Base-by-base conservation (phyloP, 257 asterid species). In the Voacanga thouarsii region DNA sequence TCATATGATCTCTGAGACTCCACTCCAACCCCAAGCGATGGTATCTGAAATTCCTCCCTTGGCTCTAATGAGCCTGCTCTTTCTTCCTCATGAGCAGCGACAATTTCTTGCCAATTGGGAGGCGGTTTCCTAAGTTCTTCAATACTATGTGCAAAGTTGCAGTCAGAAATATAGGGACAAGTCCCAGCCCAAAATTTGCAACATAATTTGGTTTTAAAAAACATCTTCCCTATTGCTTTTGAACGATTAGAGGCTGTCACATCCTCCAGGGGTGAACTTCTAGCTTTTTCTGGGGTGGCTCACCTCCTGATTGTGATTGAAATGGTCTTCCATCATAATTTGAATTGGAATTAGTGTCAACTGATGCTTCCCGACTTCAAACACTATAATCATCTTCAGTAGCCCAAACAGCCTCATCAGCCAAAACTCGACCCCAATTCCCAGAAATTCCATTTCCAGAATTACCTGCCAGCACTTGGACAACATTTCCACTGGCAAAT, bases 91-190 rank as follows among this genome's bases (percentile, higher is more conserved):
- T 87, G 90, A 10, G 90, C 91, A 74, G 94, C 91, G 41, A 92
- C 90, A 26, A 92, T 90, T 33, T 92, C 97, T 82, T 92, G 96
- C 97, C 96, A 92, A 56, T 92, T 89, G 11, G 93, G 92, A 49
- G 97, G 97, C 0, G 97, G 97, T 53, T 90, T 88, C 67, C 92
- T 85, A 16, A 92, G 89, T 72, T 92, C 97, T 79, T 92, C 96
- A 77, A 66, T 70, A 50, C 80, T 76, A 80, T 85, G 97, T 0
- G 97, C 96, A 73, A 92, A 92, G 55, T 92, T 92, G 75, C 97
- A 92, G 80, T 92, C 90, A 3, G 90, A 89, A 79, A 90, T 74
- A 75, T 90, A 92, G 0, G 97, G 96, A 77, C 97, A 92, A 71
- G 94, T 89, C 21, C 96, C 96, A 11, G 88, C 90, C 2, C 92